phyloP scores from a whole-genome alignment of 306 rosid genomes.

The Corylus avellana region DNA sequence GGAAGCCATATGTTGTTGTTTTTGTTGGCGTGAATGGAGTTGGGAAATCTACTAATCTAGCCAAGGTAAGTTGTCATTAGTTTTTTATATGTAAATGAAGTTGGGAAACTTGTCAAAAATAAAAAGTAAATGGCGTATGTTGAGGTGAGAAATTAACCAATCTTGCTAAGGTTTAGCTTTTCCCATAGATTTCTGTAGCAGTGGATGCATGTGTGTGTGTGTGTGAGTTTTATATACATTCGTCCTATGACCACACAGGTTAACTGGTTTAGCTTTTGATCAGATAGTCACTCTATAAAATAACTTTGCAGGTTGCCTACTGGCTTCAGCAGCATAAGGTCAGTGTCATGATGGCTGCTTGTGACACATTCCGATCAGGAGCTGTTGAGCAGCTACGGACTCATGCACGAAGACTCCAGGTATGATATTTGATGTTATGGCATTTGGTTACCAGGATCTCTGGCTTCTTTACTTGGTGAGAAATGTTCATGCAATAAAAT shows the following conservation, averaged over 20 bases:
- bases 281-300: conserved; percentile 16
- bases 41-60: conserved; percentile 97
- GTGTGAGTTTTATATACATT: neutral
- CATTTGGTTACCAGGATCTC: conserved; percentile 4
- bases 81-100: neutral
- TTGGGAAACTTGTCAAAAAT: neutral
- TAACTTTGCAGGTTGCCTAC: conserved; percentile 80
- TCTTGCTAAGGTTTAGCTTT: neutral
- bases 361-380: conserved; percentile 98
- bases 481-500: neutral
- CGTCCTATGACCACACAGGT: neutral
- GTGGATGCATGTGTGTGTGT: conserved; percentile 8
- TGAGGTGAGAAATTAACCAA: neutral
- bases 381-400: conserved; percentile 99
- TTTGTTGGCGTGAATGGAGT: conserved; percentile 99
- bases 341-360: conserved; percentile 98
- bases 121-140: neutral
- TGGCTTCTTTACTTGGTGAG: conserved; percentile 1
- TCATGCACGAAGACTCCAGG: conserved; percentile 99
- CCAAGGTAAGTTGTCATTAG: conserved; percentile 58
- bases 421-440: conserved; percentile 32
- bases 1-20: conserved; percentile 94
- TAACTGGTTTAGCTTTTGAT: conserved; percentile 16
- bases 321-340: conserved; percentile 89
- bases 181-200: neutral